Percentiles rank a stretch among this genome's conserved stretches.
phyloP scores from a whole-genome alignment of 2,329 filamentous ascomycete genomes.

The Aspergillus oerlinghausenensis region DNA sequence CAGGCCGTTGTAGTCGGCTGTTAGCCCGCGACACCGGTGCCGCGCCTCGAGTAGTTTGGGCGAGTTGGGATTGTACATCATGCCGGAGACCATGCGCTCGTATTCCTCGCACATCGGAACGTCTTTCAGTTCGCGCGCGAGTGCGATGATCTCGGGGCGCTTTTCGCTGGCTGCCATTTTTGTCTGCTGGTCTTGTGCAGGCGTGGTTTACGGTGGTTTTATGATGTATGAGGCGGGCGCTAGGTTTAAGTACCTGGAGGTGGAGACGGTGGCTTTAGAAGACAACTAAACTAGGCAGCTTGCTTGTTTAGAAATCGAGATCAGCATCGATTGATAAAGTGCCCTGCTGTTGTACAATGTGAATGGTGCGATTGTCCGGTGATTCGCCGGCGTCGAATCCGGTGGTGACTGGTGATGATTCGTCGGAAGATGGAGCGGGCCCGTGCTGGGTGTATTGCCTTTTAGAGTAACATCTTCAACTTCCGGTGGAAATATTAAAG shows the following conservation, averaged over 20 bases:
- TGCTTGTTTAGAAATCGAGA: not conserved
- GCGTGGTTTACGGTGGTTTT: not conserved
- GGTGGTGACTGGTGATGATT: not conserved
- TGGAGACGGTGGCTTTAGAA: not conserved
- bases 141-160: constrained; percentile 26
- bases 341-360: not conserved
- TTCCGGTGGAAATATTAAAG: no score
- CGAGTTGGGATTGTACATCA: constrained; percentile 29
- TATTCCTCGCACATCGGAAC: constrained; percentile 32
- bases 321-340: not conserved
- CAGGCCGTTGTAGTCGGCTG: constrained; percentile 27
- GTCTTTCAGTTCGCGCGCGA: constrained; percentile 22
- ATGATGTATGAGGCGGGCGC: not conserved
- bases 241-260: not conserved
- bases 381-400: not conserved
- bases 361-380: not conserved
- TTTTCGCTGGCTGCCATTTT: constrained; percentile 23
- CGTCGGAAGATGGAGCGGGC: not conserved
- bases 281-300: not conserved
- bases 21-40: constrained; percentile 23
- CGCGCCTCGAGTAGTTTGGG: constrained; percentile 25
- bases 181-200: not conserved
- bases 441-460: not conserved
- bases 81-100: constrained; percentile 33
- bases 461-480: not conserved